phyloP scores from a whole-genome alignment of 2,329 filamentous ascomycete species.

The Trichoderma sp. region DNA sequence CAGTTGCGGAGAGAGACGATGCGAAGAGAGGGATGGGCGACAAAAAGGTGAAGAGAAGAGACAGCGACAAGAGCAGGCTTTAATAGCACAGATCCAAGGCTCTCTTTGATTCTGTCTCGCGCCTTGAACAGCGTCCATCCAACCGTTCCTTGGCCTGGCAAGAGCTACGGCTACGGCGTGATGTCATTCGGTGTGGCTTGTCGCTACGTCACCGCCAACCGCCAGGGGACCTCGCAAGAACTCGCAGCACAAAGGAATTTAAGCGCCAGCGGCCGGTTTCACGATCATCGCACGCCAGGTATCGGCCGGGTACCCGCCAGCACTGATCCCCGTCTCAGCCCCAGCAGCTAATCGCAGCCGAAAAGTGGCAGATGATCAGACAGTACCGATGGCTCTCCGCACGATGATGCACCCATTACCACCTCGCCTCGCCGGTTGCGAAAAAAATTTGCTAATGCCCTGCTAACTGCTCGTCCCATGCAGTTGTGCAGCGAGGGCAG shows the following conservation, averaged over 20 bases:
- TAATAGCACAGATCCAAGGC: not conserved
- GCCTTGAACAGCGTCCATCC: not conserved
- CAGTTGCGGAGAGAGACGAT: not conserved
- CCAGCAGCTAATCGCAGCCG: slow-evolving; percentile 1
- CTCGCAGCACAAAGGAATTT: not conserved
- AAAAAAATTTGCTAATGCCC: not conserved
- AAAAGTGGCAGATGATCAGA: slow-evolving; percentile 16
- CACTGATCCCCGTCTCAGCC: not conserved
- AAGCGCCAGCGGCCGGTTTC: slow-evolving; percentile 23
- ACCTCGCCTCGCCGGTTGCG: not conserved
- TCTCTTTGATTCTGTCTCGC: not conserved
- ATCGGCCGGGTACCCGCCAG: not conserved
- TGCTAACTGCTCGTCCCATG: not conserved
- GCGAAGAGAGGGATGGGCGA: not conserved
- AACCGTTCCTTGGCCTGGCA: not conserved
- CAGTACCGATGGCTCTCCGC: slow-evolving; percentile 1
- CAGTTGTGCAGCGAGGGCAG: not conserved
- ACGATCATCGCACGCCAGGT: not conserved
- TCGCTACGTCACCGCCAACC: slow-evolving; percentile 20
- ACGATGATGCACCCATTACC: slow-evolving; percentile 13
- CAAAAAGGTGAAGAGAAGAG: not conserved
- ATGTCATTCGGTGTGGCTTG: slow-evolving; percentile 28
- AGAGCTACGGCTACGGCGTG: not conserved
- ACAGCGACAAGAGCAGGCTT: not conserved
- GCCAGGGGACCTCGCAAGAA: slow-evolving; percentile 11